phyloP scores from a whole-genome alignment of 1,284 basidiomycete genomes.

The Ustilago trichophora region DNA sequence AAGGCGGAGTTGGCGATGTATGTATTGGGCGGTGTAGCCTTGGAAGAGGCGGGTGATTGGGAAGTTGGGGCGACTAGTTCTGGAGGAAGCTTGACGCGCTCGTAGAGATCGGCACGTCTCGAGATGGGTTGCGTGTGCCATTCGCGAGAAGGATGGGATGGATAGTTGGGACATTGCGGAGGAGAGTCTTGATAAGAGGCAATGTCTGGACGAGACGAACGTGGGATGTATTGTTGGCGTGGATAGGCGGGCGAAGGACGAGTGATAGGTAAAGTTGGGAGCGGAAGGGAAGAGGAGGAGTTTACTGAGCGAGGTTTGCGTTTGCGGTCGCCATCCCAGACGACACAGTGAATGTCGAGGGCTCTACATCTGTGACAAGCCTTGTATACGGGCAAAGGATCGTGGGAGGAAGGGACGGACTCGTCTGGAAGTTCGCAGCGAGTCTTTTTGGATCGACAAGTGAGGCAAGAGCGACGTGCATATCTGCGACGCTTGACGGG shows the following conservation, averaged over 20 bases:
- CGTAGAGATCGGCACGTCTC: not conserved
- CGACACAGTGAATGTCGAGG: no score
- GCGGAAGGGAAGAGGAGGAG: not conserved
- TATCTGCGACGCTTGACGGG: constrained; percentile 22
- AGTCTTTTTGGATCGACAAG: constrained; percentile 45
- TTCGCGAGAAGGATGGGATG: not conserved
- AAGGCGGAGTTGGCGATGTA: no score
- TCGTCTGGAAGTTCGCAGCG: constrained; percentile 47
- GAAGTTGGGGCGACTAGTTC: not conserved
- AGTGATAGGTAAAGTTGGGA: not conserved
- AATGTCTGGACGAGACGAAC: no score
- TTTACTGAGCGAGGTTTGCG: constrained; percentile 21
- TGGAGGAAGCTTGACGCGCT: not conserved
- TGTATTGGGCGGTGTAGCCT: no score
- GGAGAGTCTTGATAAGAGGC: no score
- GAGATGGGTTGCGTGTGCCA: not conserved
- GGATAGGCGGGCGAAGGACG: not conserved
- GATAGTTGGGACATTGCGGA: no score
- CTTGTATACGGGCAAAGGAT: constrained; percentile 21
- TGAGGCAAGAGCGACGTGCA: constrained; percentile 43
- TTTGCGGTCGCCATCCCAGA: no score
- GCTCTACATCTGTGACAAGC: constrained; percentile 37
- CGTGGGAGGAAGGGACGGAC: constrained; percentile 22
- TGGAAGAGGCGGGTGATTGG: no score
- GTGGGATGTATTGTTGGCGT: not conserved